Conservation (phyloP, 139 green algal genomes). For the Chlorella sp. region DNA sequence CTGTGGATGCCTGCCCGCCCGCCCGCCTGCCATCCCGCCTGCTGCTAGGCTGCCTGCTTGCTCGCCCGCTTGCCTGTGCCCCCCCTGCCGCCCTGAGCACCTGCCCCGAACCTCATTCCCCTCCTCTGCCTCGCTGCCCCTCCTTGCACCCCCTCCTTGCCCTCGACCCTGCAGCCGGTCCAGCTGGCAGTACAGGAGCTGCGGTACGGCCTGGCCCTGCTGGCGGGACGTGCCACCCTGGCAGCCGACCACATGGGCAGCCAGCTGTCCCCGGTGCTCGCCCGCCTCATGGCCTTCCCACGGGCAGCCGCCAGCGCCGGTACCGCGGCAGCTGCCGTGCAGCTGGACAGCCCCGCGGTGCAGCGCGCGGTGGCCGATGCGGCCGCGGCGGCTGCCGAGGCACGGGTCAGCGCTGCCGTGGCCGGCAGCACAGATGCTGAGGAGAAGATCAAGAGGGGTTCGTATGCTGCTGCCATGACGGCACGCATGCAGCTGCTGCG, state of each 20-base stretch:
- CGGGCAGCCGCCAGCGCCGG: background rate
- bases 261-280: constrained; percentile 16
- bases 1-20: background rate
- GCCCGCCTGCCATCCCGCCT: background rate
- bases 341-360: constrained; percentile 17
- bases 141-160: background rate
- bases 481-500: background rate
- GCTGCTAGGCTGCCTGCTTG: background rate
- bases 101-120: background rate
- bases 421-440: background rate
- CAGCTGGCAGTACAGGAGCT: constrained; percentile 78
- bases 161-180: constrained; percentile 74
- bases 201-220: constrained; percentile 66
- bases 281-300: constrained; percentile 46
- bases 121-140: background rate
- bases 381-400: background rate
- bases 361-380: constrained; percentile 25
- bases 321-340: background rate
- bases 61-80: background rate
- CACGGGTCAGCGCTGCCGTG: background rate
- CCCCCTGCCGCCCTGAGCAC: no score
- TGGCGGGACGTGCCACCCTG: constrained; percentile 36
- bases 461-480: background rate
- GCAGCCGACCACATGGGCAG: background rate
- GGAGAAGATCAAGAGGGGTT: background rate